Conservation (phyloP, 441 rosid species). For the Syzygium malaccense region DNA sequence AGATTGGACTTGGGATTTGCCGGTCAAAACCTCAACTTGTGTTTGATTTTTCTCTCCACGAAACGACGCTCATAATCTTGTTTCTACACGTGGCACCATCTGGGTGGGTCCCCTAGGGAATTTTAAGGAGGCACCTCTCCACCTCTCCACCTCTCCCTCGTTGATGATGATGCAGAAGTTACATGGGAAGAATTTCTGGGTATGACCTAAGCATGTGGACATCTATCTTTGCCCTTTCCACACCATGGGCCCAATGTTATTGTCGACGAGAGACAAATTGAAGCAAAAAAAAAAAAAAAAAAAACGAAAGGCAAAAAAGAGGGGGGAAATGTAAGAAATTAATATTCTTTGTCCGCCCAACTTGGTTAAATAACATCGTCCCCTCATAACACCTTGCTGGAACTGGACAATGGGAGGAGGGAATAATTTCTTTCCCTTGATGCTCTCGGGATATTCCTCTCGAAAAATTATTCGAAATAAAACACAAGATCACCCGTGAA, state of each 20-base stretch:
- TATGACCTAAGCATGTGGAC: neutral
- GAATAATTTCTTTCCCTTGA: neutral
- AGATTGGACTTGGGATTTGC: neutral
- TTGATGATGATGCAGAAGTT: neutral
- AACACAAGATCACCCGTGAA: neutral
- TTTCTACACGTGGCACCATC: neutral
- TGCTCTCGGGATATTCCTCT: neutral
- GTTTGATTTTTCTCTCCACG: neutral
- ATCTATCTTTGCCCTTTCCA: neutral
- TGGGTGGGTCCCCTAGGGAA: neutral
- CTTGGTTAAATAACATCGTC: neutral
- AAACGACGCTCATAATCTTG: neutral
- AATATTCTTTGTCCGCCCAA: neutral
- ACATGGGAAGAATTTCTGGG: neutral
- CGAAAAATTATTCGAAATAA: neutral
- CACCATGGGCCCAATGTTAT: neutral
- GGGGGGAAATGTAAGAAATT: neutral
- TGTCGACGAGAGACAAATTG: neutral
- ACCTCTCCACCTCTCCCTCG: neutral
- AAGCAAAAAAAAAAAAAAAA: neutral
- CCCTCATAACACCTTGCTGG: constrained; percentile 8
- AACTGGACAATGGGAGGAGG: neutral
- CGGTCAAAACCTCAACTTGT: neutral
- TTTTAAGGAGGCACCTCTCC: neutral
- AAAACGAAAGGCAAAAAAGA: neutral